These are phyloP conservation scores for Trametes punicea DNA, from an alignment of 768 basidiomycete species.

Conservation along the genomic window DNA sequence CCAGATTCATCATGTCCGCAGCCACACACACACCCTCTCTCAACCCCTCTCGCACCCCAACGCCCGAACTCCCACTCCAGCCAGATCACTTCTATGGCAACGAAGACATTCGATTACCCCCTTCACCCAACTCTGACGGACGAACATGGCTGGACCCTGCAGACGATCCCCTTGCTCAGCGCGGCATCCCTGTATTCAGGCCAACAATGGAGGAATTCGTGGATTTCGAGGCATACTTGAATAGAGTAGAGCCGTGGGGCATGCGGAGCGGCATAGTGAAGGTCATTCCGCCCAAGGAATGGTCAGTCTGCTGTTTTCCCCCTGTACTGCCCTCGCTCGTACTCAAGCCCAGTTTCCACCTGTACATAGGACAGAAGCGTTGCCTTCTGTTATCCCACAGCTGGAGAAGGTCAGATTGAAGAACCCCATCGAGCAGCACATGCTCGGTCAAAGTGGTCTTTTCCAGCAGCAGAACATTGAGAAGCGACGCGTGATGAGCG, in stretches of 20 bases:
- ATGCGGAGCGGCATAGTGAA: slow-evolving; percentile 90
- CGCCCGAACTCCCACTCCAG: slow-evolving; percentile 45
- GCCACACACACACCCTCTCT: slow-evolving; percentile 32
- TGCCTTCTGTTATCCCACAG: slow-evolving; percentile 72
- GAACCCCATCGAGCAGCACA: slow-evolving; percentile 90
- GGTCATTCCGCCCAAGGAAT: slow-evolving; percentile 92
- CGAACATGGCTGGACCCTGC: slow-evolving; percentile 70
- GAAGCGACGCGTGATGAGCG: slow-evolving; percentile 78
- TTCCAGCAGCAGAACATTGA: slow-evolving; percentile 91
- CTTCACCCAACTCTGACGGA: slow-evolving; percentile 62
- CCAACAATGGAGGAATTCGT: slow-evolving; percentile 89
- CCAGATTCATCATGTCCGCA: slow-evolving; percentile 21
- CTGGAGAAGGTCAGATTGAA: slow-evolving; percentile 75
- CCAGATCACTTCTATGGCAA: slow-evolving; percentile 83
- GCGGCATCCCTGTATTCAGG: slow-evolving; percentile 95
- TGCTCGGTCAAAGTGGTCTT: slow-evolving; percentile 81
- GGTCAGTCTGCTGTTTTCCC: slow-evolving; percentile 47
- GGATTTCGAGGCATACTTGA: slow-evolving; percentile 92
- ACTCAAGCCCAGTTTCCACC: slow-evolving; percentile 19
- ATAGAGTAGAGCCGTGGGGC: slow-evolving; percentile 86
- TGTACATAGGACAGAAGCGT: slow-evolving; percentile 56
- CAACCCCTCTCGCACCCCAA: slow-evolving; percentile 52
- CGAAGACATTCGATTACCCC: slow-evolving; percentile 42
- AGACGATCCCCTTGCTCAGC: slow-evolving; percentile 76
- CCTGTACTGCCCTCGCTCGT: slow-evolving; percentile 16